Evolutionary conservation across 2,329 filamentous ascomycete genomes (phyloP), one percentile per base, ranked within the genome.

Genomic region (Alternaria sp.): DNA sequence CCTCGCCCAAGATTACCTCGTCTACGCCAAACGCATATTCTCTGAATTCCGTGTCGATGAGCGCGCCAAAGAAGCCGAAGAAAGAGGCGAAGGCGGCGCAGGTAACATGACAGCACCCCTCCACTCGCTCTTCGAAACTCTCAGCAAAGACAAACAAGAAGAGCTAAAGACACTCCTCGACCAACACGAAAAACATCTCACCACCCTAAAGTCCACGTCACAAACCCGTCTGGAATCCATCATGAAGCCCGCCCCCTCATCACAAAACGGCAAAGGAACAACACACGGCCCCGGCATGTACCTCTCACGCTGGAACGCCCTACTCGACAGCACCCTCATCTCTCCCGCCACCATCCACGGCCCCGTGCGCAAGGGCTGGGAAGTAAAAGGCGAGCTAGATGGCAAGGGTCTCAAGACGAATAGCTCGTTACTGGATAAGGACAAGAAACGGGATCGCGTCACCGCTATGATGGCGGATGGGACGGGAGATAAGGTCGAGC

Each of bases 221-320:
- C 78, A 77, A 2, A 72, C 78, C 0, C 86, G 87, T 2, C 85
- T 91, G 63, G 85, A 88, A 57, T 78, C 80, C 1, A 85, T 93
- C 23, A 82, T 92, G 65, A 57, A 59, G 10, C 53, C 65, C 3
- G 36, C 66, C 5, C 6, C 54, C 6, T 65, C 68, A 15, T 50
- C 62, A 5, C 36, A 45, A 17, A 63, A 60, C 40, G 40, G 51
- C 15, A 58, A 56, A 13, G 73, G 77, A 4, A 83, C 81, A 36
- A 85, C 85, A 57, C 84, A 83, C 23, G 91, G 91, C 0, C 91
- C 92, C 0, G 92, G 92, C 1, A 87, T 91, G 50, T 94, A 91
- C 73, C 85, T 93, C 23, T 84, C 87, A 1, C 85, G 88, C 53
- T 94, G 92, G 91, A 90, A 93, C 74, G 82, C 86, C 1, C 82